Conservation (phyloP, 495 filamentous ascomycete species). For the Polyplosphaeria fusca region DNA sequence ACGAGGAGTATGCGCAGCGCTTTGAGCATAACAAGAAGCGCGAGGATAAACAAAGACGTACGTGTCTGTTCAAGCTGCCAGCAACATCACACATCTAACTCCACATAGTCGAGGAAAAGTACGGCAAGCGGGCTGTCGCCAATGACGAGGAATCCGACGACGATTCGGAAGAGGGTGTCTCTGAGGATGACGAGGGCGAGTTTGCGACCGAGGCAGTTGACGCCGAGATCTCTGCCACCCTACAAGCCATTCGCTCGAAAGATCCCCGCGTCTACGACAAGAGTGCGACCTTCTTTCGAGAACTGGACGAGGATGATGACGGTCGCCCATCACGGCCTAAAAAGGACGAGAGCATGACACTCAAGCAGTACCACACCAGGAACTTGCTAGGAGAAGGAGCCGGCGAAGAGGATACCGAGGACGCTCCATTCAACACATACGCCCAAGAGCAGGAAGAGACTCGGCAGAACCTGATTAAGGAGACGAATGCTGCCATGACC, state of each 20-base stretch:
- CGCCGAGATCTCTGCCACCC: slow-evolving; percentile 76
- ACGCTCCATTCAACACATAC: slow-evolving; percentile 61
- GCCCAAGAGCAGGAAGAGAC: slow-evolving; percentile 80
- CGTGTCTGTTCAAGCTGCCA: slow-evolving; percentile 44
- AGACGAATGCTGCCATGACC: slow-evolving; percentile 69
- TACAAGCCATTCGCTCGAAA: slow-evolving; percentile 81
- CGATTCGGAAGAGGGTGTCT: slow-evolving; percentile 65
- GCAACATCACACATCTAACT: too few relatives aligned
- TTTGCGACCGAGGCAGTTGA: slow-evolving; percentile 79
- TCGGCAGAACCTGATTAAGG: slow-evolving; percentile 68
- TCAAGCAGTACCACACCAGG: slow-evolving; percentile 86
- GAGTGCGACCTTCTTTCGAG: slow-evolving; percentile 68
- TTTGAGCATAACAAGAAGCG: slow-evolving; percentile 98
- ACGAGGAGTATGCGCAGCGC: slow-evolving; percentile 80
- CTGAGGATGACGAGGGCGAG: slow-evolving; percentile 86
- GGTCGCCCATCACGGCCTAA: slow-evolving; percentile 42
- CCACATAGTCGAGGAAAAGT: slow-evolving; percentile 77
- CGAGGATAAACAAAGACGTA: slow-evolving; percentile 79
- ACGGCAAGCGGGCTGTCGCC: slow-evolving; percentile 47
- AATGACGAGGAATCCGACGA: slow-evolving; percentile 50
- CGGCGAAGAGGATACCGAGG: slow-evolving; percentile 57
- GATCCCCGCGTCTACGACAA: slow-evolving; percentile 88
- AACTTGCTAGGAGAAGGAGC: slow-evolving; percentile 67
- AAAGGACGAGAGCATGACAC: slow-evolving; percentile 78
- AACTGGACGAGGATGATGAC: slow-evolving; percentile 52